Percentiles rank a stretch among this genome's conserved stretches.
These are phyloP conservation scores for Crithidia bombi DNA, from an alignment of 208 protist genomes.

Conservation along the genomic window DNA sequence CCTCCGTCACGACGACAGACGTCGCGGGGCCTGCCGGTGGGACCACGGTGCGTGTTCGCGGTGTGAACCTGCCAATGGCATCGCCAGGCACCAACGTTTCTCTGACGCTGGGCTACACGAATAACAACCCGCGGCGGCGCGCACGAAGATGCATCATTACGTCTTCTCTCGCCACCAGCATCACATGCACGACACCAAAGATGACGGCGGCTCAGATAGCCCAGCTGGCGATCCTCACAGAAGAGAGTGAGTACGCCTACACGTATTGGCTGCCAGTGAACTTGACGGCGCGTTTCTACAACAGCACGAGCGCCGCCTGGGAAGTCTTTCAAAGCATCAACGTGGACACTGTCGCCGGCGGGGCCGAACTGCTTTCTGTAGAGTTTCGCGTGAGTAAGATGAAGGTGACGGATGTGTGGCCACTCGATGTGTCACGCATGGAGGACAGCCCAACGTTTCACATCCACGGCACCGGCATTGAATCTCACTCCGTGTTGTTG, in stretches of 20 bases:
- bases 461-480: constrained; percentile 27
- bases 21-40: constrained; percentile 31
- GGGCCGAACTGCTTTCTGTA: constrained; percentile 28
- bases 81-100: constrained; percentile 1
- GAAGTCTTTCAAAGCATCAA: constrained; percentile 33
- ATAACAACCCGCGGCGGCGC: neutral
- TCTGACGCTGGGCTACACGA: constrained; percentile 20
- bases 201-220: constrained; percentile 21
- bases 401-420: constrained; percentile 24
- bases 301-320: neutral
- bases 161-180: constrained; percentile 9
- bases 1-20: constrained; percentile 34
- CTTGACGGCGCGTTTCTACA: constrained; percentile 30
- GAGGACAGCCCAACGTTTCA: constrained; percentile 27
- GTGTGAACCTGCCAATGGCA: constrained; percentile 40
- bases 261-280: constrained; percentile 30
- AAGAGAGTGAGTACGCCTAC: constrained; percentile 19
- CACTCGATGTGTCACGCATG: constrained; percentile 36
- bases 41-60: constrained; percentile 33
- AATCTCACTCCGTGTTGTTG: constrained; percentile 31
- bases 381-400: constrained; percentile 23
- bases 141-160: constrained; percentile 29
- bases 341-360: constrained; percentile 15
- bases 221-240: constrained; percentile 11
- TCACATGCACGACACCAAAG: constrained; percentile 37